Conservation (phyloP, 768 basidiomycete genomes). For the Russula emetica region DNA sequence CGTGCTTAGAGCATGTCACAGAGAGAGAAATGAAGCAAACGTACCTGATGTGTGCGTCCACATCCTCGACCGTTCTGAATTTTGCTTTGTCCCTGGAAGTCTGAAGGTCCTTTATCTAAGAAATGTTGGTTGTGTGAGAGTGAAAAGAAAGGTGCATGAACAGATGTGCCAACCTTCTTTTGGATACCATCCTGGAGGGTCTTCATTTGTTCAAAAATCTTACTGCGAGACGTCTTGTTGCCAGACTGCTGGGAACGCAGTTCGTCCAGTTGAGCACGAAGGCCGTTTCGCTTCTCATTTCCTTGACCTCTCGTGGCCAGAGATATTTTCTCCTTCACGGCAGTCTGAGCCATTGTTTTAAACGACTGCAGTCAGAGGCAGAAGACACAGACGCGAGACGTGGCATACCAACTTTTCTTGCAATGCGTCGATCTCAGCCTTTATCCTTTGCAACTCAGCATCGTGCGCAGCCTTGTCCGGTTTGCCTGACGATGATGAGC, state of each 20-base stretch:
- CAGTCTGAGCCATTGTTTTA: constrained; percentile 43
- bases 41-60: constrained; percentile 83
- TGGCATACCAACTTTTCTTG: constrained; percentile 74
- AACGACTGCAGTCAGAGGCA: constrained; percentile 19
- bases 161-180: constrained; percentile 60
- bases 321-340: constrained; percentile 72
- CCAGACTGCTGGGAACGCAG: constrained; percentile 76
- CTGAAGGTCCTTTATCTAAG: constrained; percentile 82
- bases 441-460: constrained; percentile 77
- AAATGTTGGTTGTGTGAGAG: constrained; percentile 8
- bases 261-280: constrained; percentile 76
- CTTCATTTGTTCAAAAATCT: constrained; percentile 76
- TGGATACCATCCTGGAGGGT: constrained; percentile 68
- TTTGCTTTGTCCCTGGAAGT: constrained; percentile 69
- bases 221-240: constrained; percentile 64
- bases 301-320: constrained; percentile 56
- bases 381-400: constrained; percentile 2
- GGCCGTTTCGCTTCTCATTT: constrained; percentile 64
- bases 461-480: constrained; percentile 88
- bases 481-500: constrained; percentile 43
- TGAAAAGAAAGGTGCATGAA: not conserved
- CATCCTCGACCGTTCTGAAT: constrained; percentile 79
- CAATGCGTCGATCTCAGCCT: constrained; percentile 75
- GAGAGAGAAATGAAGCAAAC: constrained; percentile 31
- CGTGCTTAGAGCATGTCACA: constrained; percentile 22